A percentile compares a stretch with the other conserved stretches of the same genome.
These are phyloP conservation scores for Pichia exigua DNA, from an alignment of 805 yeast genomes.

Conservation along the genomic window DNA sequence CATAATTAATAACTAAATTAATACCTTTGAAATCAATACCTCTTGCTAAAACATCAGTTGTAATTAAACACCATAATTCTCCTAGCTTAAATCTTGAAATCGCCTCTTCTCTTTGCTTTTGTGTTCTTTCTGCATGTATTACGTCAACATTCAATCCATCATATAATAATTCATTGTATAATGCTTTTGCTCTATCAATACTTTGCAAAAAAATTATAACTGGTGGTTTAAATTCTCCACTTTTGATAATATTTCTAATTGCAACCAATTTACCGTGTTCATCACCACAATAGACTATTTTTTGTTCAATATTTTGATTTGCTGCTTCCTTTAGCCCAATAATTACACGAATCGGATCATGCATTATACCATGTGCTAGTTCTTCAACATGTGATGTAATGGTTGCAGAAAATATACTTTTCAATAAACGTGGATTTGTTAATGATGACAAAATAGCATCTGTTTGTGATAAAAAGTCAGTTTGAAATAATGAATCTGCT, in stretches of 20 bases:
- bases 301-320: constrained; percentile 72
- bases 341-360: constrained; percentile 75
- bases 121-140: constrained; percentile 91
- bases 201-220: constrained; percentile 87
- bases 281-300: constrained; percentile 76
- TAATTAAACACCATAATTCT: constrained; percentile 90
- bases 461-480: constrained; percentile 81
- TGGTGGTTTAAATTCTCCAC: constrained; percentile 87
- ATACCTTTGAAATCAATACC: constrained; percentile 98
- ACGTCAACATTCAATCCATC: constrained; percentile 92
- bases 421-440: constrained; percentile 43
- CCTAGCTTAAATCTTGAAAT: constrained; percentile 83
- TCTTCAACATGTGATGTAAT: constrained; percentile 91
- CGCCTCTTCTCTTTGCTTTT: constrained; percentile 75
- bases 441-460: constrained; percentile 70
- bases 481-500: constrained; percentile 88
- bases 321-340: constrained; percentile 96
- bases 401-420: constrained; percentile 90
- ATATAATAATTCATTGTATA: constrained; percentile 86
- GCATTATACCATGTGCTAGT: constrained; percentile 78
- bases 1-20: constrained; percentile 89
- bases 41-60: constrained; percentile 93
- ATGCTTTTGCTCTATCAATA: constrained; percentile 87
- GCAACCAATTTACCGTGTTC: constrained; percentile 95
- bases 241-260: constrained; percentile 76